Conservation (phyloP, 495 filamentous ascomycete genomes). For the Penicillium ochrochloron region DNA sequence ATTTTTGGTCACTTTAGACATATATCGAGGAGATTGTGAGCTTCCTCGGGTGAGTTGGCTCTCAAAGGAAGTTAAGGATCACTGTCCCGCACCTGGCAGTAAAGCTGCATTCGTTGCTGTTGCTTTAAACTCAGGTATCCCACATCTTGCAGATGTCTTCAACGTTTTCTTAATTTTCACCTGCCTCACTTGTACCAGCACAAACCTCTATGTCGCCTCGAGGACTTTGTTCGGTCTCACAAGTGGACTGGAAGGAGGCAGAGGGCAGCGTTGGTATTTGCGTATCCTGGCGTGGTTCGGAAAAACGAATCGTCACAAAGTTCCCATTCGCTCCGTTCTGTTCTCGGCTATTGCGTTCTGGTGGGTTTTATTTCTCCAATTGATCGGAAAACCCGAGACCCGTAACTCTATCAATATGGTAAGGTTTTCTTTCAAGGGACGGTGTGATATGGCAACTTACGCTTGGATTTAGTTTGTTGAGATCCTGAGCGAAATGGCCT, state of each 20-base stretch:
- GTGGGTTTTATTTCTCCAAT: conserved; percentile 48
- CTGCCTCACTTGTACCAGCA: conserved; percentile 32
- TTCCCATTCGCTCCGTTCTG: conserved; percentile 43
- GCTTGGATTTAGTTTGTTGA: conserved; percentile 35
- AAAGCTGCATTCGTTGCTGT: not conserved
- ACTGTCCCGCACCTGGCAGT: not conserved
- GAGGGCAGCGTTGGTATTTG: conserved; percentile 13
- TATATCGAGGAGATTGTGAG: not conserved
- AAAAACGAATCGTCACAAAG: conserved; percentile 35
- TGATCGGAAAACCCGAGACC: not conserved
- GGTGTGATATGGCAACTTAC: not conserved
- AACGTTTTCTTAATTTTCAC: not conserved
- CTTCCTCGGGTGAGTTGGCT: not conserved
- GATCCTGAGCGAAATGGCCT: conserved; percentile 41
- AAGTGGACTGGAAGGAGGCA: conserved; percentile 33
- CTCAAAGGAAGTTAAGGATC: not conserved
- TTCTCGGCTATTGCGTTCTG: conserved; percentile 42
- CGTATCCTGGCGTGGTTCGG: conserved; percentile 37
- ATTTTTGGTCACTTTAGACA: not conserved
- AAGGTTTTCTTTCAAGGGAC: not conserved
- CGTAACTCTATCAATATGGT: not conserved
- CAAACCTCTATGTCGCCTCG: conserved; percentile 52
- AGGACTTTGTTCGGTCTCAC: conserved; percentile 51
- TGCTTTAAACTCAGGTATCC: not conserved
- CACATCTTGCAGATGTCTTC: not conserved